These are phyloP conservation scores for Actinomortierella wolfii DNA, from an alignment of 371 early-diverging fungal genomes.

Conservation along the genomic window DNA sequence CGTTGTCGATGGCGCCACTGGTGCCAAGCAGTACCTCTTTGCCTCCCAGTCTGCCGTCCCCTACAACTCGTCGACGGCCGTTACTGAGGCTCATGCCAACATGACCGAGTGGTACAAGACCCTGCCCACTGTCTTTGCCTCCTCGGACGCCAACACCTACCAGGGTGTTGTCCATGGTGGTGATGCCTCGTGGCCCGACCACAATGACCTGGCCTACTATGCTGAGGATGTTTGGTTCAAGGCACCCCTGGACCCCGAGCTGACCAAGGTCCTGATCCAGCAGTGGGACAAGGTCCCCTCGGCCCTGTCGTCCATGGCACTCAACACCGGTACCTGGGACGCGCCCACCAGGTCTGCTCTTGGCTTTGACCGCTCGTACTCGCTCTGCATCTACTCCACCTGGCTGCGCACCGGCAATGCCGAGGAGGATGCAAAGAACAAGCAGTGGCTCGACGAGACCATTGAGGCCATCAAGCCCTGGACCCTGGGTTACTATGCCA, in stretches of 20 bases:
- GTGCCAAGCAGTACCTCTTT: conserved; percentile 43
- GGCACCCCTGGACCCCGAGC: conserved; percentile 32
- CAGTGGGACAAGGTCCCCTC: conserved; percentile 47
- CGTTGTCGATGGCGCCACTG: conserved; percentile 26
- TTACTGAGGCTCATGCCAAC: conserved; percentile 24
- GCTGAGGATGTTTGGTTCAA: conserved; percentile 45
- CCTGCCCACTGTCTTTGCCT: conserved; percentile 38
- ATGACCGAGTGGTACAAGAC: conserved; percentile 41
- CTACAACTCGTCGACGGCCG: conserved; percentile 28
- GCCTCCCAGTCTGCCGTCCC: conserved; percentile 39
- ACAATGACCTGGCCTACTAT: conserved; percentile 30
- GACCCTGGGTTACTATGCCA: conserved; percentile 42
- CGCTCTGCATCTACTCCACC: conserved; percentile 41
- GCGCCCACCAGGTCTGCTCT: conserved; percentile 29
- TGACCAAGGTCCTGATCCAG: conserved; percentile 27
- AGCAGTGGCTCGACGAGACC: conserved; percentile 43
- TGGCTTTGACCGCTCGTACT: conserved; percentile 44
- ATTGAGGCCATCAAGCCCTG: conserved; percentile 39
- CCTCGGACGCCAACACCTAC: conserved; percentile 33
- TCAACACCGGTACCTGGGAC: conserved; percentile 45
- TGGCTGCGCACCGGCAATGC: conserved; percentile 42
- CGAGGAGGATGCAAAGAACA: conserved; percentile 29
- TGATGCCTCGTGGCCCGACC: conserved; percentile 36
- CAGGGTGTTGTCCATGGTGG: conserved; percentile 26
- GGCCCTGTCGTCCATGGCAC: conserved; percentile 40